A percentile compares a stretch with the other conserved stretches of the same genome.
phyloP scores from a whole-genome alignment of 1,139 yeast species.

The Lodderomyces metapsilosis region DNA sequence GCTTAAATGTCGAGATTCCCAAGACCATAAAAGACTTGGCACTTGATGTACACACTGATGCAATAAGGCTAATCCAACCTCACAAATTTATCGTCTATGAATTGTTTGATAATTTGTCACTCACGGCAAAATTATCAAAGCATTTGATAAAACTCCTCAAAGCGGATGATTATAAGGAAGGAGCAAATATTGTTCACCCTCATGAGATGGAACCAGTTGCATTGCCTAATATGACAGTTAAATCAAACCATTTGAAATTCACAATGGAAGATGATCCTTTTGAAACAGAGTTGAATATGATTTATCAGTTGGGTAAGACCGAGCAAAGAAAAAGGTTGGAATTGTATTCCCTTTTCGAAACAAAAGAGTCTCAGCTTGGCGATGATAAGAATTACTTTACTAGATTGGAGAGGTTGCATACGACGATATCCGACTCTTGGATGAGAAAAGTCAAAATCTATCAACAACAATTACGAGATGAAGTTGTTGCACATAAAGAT shows the following conservation, averaged over 20 bases:
- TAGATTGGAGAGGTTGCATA: constrained; percentile 17
- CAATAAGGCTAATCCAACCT: constrained; percentile 44
- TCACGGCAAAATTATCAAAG: constrained; percentile 53
- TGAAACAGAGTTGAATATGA: constrained; percentile 72
- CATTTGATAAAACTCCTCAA: constrained; percentile 51
- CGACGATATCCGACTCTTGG: constrained; percentile 37
- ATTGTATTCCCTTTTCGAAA: constrained; percentile 54
- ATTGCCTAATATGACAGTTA: constrained; percentile 55
- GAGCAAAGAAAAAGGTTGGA: constrained; percentile 72
- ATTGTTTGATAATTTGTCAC: constrained; percentile 60
- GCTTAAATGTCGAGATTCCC: constrained; percentile 14
- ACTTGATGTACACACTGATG: constrained; percentile 18
- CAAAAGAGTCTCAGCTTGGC: constrained; percentile 9
- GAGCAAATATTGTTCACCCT: constrained; percentile 26
- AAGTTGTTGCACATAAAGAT: constrained; percentile 52
- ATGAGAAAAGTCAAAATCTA: constrained; percentile 51
- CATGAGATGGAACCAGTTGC: constrained; percentile 40
- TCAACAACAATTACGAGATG: constrained; percentile 38
- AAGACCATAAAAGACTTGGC: constrained; percentile 9
- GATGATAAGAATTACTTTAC: constrained; percentile 10
- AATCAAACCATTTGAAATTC: constrained; percentile 47
- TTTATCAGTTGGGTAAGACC: constrained; percentile 69
- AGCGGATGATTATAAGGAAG: constrained; percentile 21
- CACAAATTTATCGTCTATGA: constrained; percentile 57
- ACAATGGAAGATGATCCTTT: constrained; percentile 81